A percentile compares a stretch with the other conserved stretches of the same genome.
phyloP scores from a whole-genome alignment of 2,329 filamentous ascomycete species.

The Fusarium sp. region DNA sequence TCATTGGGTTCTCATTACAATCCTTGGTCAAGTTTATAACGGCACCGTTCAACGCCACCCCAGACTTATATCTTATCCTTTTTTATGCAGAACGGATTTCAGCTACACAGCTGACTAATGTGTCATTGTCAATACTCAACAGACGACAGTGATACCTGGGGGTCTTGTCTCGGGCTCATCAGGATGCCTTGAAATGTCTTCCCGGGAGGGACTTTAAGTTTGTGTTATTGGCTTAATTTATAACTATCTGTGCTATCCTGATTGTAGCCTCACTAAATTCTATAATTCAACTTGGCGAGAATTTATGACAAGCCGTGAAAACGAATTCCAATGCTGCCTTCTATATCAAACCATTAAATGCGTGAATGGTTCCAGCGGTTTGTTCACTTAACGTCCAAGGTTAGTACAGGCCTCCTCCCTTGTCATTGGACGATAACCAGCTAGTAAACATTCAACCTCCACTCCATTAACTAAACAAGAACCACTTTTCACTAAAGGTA shows the following conservation, averaged over 20 bases:
- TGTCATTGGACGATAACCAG: conserved; percentile 1
- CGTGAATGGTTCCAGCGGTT: background rate
- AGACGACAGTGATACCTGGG: background rate
- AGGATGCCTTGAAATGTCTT: background rate
- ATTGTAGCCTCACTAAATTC: background rate
- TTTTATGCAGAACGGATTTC: background rate
- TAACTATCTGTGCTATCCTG: background rate
- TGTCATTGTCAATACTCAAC: background rate
- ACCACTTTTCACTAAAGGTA: conserved; percentile 13
- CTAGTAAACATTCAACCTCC: conserved; percentile 2
- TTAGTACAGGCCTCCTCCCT: background rate
- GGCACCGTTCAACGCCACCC: background rate
- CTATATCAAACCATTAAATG: background rate
- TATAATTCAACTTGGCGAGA: too few species aligned
- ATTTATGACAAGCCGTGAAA: background rate
- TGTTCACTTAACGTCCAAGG: background rate
- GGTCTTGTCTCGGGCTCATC: background rate
- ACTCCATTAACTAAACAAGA: conserved; percentile 13
- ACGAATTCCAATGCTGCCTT: background rate
- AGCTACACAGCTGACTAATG: background rate
- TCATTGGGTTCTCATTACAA: background rate
- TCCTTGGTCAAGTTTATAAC: background rate
- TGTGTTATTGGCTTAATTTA: background rate
- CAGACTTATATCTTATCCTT: background rate
- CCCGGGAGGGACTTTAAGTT: background rate